Evolutionary conservation across 2,329 filamentous ascomycete species (phyloP).

Genomic region (Lasiodiplodia sp.): DNA sequence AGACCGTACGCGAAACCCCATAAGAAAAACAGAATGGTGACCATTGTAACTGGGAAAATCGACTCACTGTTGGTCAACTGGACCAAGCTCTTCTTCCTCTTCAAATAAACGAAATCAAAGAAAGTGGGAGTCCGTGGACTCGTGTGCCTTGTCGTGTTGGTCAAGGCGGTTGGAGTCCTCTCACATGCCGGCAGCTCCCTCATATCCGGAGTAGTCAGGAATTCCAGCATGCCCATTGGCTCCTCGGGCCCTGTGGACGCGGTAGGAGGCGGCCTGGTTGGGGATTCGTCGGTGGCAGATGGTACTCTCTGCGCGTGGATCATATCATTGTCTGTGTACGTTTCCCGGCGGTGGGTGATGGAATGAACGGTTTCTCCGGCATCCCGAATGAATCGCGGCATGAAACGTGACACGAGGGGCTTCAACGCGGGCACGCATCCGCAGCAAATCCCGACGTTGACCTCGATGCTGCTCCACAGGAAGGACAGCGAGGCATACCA

Average conservation of each 20-base stretch:
- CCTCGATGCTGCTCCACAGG: conserved; percentile 94
- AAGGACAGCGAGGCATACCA: conserved; percentile 83
- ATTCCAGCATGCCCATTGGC: conserved; percentile 59
- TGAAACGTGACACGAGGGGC: conserved; percentile 73
- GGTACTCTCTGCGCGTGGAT: conserved; percentile 23
- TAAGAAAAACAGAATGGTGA: conserved; percentile 83
- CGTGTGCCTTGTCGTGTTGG: conserved; percentile 49
- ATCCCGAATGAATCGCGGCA: conserved; percentile 65
- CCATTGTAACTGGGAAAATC: conserved; percentile 74
- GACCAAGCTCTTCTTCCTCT: conserved; percentile 71
- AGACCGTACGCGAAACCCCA: conserved; percentile 93
- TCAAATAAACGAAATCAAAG: conserved; percentile 80
- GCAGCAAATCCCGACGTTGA: conserved; percentile 88
- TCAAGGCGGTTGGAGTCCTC: conserved; percentile 43
- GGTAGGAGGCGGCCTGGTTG: conserved; percentile 17
- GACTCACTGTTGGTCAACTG: conserved; percentile 69
- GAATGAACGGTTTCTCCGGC: conserved; percentile 33
- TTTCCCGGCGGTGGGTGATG: conserved; percentile 39
- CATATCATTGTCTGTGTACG: conserved; percentile 34
- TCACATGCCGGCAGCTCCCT: conserved; percentile 44
- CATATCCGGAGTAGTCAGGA: conserved; percentile 59
- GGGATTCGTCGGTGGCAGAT: conserved; percentile 14
- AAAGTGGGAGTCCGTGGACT: conserved; percentile 58
- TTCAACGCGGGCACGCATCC: conserved; percentile 93
- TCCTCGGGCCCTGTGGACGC: conserved; percentile 34